Conservation (phyloP, 2,329 filamentous ascomycete genomes). For the Alternaria sp. region DNA sequence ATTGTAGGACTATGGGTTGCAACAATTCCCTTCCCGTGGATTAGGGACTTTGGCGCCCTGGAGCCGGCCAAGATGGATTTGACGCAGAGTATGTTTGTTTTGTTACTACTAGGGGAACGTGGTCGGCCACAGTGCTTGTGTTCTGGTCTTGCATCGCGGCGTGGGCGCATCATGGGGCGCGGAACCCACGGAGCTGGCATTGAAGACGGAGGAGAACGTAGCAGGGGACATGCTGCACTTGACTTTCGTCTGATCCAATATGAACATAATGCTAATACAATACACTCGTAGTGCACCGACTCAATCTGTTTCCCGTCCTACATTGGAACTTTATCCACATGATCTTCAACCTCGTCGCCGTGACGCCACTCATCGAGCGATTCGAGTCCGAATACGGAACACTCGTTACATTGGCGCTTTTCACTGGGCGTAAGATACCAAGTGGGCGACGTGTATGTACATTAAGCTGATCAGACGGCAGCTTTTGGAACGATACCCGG, state of each 20-base stretch:
- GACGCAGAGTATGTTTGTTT: constrained; percentile 66
- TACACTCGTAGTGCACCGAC: constrained; percentile 73
- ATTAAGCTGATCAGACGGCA: constrained; percentile 31
- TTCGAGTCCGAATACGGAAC: constrained; percentile 95
- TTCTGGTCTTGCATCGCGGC: not conserved
- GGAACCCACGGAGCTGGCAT: not conserved
- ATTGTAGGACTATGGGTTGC: constrained; percentile 74
- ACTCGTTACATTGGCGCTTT: constrained; percentile 82
- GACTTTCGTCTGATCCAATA: not conserved
- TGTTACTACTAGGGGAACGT: not conserved
- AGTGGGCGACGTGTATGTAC: constrained; percentile 56
- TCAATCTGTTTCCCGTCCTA: constrained; percentile 90
- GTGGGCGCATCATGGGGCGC: not conserved
- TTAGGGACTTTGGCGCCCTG: constrained; percentile 78
- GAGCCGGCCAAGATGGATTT: constrained; percentile 78
- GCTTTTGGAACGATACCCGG: constrained; percentile 70
- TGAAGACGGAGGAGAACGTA: not conserved
- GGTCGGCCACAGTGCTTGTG: not conserved
- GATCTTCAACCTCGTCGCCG: constrained; percentile 76
- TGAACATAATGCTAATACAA: constrained; percentile 18
- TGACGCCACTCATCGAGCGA: constrained; percentile 87
- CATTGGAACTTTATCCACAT: constrained; percentile 83
- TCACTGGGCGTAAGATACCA: constrained; percentile 78
- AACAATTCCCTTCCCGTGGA: constrained; percentile 72
- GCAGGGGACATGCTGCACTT: not conserved